Conservation (phyloP, 2,329 filamentous ascomycete genomes). For the Exophiala spinifera region DNA sequence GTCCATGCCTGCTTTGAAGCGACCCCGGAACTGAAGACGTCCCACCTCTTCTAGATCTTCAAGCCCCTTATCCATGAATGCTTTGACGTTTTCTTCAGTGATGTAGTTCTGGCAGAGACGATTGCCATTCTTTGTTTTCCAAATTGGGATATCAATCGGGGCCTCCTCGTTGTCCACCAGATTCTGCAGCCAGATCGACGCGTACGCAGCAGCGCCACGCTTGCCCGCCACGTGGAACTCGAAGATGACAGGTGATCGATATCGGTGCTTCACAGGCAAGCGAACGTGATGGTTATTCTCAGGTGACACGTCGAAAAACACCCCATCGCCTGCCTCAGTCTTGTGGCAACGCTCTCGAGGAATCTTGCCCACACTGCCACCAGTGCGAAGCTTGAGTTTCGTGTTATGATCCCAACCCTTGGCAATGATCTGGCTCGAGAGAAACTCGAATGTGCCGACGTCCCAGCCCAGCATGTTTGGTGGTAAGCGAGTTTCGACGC, state of each 20-base stretch:
- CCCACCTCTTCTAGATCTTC: constrained; percentile 75
- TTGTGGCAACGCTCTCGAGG: constrained; percentile 61
- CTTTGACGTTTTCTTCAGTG: constrained; percentile 69
- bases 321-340: constrained; percentile 57
- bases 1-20: constrained; percentile 88
- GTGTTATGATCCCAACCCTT: constrained; percentile 60
- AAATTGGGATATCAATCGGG: constrained; percentile 84
- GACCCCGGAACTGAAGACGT: constrained; percentile 71
- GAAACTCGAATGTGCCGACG: constrained; percentile 89
- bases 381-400: constrained; percentile 76
- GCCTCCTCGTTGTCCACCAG: constrained; percentile 75
- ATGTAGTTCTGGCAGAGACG: constrained; percentile 90
- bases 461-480: constrained; percentile 87
- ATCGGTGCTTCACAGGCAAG: constrained; percentile 85
- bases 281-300: constrained; percentile 58
- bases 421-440: constrained; percentile 60
- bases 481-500: constrained; percentile 81
- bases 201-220: constrained; percentile 69
- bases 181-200: constrained; percentile 81
- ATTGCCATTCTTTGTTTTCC: constrained; percentile 71
- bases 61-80: constrained; percentile 64
- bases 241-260: constrained; percentile 84
- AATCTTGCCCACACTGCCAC: constrained; percentile 73
- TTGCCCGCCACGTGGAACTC: constrained; percentile 73
- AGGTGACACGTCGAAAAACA: constrained; percentile 57